Evolutionary conservation across 2,329 filamentous ascomycete species (phyloP), one percentile per base, ranked within the genome.

Genomic region (Fusarium sp.): DNA sequence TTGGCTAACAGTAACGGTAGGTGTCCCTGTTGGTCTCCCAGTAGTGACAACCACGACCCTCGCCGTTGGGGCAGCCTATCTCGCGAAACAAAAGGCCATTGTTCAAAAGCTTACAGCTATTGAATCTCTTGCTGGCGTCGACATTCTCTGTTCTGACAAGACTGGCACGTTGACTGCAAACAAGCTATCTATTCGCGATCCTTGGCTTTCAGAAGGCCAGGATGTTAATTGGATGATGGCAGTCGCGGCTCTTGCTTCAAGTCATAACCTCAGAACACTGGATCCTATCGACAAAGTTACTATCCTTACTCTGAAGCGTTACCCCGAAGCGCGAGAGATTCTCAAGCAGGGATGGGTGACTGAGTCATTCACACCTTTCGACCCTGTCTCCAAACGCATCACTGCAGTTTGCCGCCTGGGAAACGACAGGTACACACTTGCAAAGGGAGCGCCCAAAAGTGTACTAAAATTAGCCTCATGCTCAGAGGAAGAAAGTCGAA

Each of bases 161-260:
- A 72, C 69, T 0, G 69, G 69, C 10, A 72, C 69, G 0, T 7
- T 72, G 45, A 72, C 69, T 0, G 69, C 69, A 0, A 72, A 72
- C 1, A 72, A 72, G 1, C 55, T 72, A 9, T 70, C 64, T 3
- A 70, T 72, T 6, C 20, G 69, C 2, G 69, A 72, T 4, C 69
- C 5, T 65, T 72, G 27, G 69, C 49, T n/a, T 22, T 18, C 64
- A 10, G 69, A 72, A 33, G 69, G 69, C 2, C 36, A 69, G 2
- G 69, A 72, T 0, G 69, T 72, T 18, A 70, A 72, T 8, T 72
- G 69, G 69, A 72, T 72, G 69, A 72, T 72, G 69, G 69, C 69
- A 0, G 70, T 71, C 1, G 69, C 69, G 25, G 69, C 69, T 9
- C 50, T 72, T 0, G 69, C 69, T 11, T 72, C 69, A 0, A 70